Percentiles rank a stretch among this genome's conserved stretches.
Evolutionary conservation across 1,139 yeast genomes (phyloP).

Genomic region (Kodamaea suecica): DNA sequence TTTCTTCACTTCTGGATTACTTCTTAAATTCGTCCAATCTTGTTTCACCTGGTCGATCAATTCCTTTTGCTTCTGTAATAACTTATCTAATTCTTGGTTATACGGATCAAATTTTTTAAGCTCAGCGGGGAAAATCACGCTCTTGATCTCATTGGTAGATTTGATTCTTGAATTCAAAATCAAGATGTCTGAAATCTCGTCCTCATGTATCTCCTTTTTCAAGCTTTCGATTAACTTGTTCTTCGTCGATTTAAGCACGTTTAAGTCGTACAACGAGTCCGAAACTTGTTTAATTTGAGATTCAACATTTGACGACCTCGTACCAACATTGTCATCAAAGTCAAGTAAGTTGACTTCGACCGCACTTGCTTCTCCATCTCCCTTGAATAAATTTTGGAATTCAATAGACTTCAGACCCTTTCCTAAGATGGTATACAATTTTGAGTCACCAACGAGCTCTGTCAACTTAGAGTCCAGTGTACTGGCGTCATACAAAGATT

Average conservation of each 20-base stretch:
- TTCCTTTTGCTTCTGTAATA: constrained; percentile 60
- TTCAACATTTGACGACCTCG: constrained; percentile 3
- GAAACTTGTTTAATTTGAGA: constrained; percentile 43
- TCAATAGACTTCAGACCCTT: constrained; percentile 34
- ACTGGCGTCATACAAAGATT: constrained; percentile 66
- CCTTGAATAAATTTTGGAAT: constrained; percentile 30
- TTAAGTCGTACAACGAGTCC: constrained; percentile 44
- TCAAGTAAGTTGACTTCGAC: constrained; percentile 55
- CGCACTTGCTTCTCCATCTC: constrained; percentile 12
- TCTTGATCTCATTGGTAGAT: constrained; percentile 55
- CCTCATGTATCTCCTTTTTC: constrained; percentile 70
- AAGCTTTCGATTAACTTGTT: constrained; percentile 58
- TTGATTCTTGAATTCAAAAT: constrained; percentile 62
- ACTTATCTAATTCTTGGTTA: constrained; percentile 62
- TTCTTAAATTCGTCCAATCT: constrained; percentile 55
- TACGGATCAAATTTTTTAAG: constrained; percentile 73
- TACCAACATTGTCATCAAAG: constrained; percentile 49
- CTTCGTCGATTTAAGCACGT: constrained; percentile 56
- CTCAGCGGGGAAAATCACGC: constrained; percentile 65
- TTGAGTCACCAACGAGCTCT: constrained; percentile 26
- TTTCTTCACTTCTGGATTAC: constrained; percentile 41
- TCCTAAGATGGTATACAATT: constrained; percentile 29
- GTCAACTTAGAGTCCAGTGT: constrained; percentile 61
- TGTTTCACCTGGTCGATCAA: constrained; percentile 55
- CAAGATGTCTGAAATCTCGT: constrained; percentile 79